Base-by-base conservation (phyloP, 441 rosid genomes). In the Jatropha podagrica region DNA sequence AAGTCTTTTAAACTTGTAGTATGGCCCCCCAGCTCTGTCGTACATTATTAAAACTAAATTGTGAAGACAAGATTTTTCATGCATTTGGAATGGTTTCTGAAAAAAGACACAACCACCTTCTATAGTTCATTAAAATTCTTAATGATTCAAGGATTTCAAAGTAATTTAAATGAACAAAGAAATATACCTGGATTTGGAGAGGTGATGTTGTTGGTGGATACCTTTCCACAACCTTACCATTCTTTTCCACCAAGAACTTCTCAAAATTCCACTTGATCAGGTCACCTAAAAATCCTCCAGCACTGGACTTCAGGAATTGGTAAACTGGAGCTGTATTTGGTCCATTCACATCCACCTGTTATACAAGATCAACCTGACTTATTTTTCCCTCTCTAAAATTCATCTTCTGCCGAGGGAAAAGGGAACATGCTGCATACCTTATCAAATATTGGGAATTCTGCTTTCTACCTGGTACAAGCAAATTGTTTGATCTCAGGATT, bases 181-280 rank as follows among this genome's bases (percentile, higher is more conserved):
- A 65, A 66, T 23, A 8, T 73, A 93, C 95, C 97, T 92, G 92
- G 2, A 95, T 86, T 74, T 85, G 85, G 70, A 93, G 89, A 76
- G 98, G 98, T 2, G 96, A 82, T 51, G 96, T 92, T 5, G 90
- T 89, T 8, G 97, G 97, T 71, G 91, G 92, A 83, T 88, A 91
- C 77, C 98, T 80, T 71, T 89, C 92, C 58, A 90, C 93, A 27
- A 89, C 93, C 77, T 87, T 90, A 48, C 99, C 97, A 76, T 89
- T 85, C 83, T 86, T 96, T 72, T 90, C 85, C 7, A 91, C 92
- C 80, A 94, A 81, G 81, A 96, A 94, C 83, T 94, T 96, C 38
- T 93, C 90, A 62, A 96, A 96, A 76, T 96, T 94, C 99, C 98
- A 96, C 76, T 94, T 94, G 68, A 96, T 88, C 69, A 89, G 82